Evolutionary conservation across 345 rosid species (phyloP).

Genomic region (Aquilaria malaccensis): DNA sequence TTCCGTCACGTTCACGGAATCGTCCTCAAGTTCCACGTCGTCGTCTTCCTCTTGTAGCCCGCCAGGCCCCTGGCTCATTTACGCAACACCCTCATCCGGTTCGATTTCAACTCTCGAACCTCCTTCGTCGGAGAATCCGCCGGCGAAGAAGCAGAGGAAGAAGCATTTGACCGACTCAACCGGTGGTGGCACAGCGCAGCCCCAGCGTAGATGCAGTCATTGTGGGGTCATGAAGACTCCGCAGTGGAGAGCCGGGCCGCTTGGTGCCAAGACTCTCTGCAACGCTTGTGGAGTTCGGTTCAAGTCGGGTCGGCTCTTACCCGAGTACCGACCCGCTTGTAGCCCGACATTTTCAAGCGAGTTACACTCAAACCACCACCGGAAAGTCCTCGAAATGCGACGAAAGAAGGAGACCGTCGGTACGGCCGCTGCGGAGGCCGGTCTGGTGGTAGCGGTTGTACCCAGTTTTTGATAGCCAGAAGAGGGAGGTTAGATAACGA

Average conservation of each 20-base stretch:
- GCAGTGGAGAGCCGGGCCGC: slow-evolving; percentile 94
- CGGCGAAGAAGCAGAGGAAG: slow-evolving; percentile 31
- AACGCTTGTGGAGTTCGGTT: slow-evolving; percentile 92
- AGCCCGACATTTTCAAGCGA: slow-evolving; percentile 82
- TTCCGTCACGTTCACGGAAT: slow-evolving; percentile 26
- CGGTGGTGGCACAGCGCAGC: slow-evolving; percentile 16
- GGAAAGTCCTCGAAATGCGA: slow-evolving; percentile 84
- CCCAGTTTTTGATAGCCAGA: slow-evolving; percentile 48
- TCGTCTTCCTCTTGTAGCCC: slow-evolving; percentile 27
- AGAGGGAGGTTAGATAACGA: not conserved
- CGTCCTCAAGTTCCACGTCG: slow-evolving; percentile 39
- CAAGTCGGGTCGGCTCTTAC: slow-evolving; percentile 84
- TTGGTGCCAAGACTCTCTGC: slow-evolving; percentile 82
- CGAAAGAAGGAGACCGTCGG: slow-evolving; percentile 36
- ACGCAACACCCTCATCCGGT: slow-evolving; percentile 9
- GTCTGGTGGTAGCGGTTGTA: slow-evolving; percentile 23
- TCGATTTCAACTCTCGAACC: slow-evolving; percentile 12
- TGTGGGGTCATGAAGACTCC: slow-evolving; percentile 93
- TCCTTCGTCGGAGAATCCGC: slow-evolving; percentile 16
- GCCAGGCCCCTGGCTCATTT: slow-evolving; percentile 23
- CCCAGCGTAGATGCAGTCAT: slow-evolving; percentile 70
- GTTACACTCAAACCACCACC: slow-evolving; percentile 81
- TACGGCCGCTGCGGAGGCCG: slow-evolving; percentile 26
- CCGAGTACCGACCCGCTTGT: slow-evolving; percentile 89
- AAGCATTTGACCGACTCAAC: slow-evolving; percentile 9